These are phyloP conservation scores for Botryosphaeria dothidea DNA, from an alignment of 2,329 filamentous ascomycete genomes.

Conservation along the genomic window DNA sequence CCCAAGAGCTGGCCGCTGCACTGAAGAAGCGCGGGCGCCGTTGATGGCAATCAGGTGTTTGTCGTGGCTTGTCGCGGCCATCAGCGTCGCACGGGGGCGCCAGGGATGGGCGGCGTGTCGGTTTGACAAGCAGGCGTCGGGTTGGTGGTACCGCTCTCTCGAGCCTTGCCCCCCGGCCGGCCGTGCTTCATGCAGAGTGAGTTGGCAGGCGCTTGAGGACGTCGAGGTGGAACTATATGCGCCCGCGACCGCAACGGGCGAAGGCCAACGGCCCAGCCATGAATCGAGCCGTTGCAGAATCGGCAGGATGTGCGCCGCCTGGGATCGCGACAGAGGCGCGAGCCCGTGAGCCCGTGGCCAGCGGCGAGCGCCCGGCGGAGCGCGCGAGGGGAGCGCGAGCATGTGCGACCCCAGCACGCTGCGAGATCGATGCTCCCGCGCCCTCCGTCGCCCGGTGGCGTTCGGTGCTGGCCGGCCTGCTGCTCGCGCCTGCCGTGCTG, in stretches of 20 bases:
- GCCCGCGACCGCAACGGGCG: constrained; percentile 6
- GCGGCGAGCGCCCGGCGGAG: too few relatives aligned
- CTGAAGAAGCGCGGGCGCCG: constrained; percentile 13
- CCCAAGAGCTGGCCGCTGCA: constrained; percentile 3
- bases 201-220: constrained; percentile 31
- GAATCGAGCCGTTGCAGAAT: constrained; percentile 18
- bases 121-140: constrained; percentile 16
- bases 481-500: neutral
- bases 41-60: constrained; percentile 11
- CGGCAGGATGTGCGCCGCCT: neutral
- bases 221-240: constrained; percentile 31
- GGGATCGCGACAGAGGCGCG: neutral
- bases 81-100: constrained; percentile 1
- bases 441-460: neutral
- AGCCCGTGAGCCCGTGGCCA: too few relatives aligned
- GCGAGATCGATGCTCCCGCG: neutral
- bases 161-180: constrained; percentile 12
- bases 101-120: neutral
- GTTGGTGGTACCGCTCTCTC: constrained; percentile 13
- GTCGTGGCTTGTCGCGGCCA: neutral
- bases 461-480: neutral
- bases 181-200: constrained; percentile 27
- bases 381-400: neutral
- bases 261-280: constrained; percentile 10
- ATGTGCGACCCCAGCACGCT: constrained; percentile 1